Evolutionary conservation across 768 basidiomycete species (phyloP), one percentile per base, ranked within the genome.

Genomic region (Xanthoconium purpureum): DNA sequence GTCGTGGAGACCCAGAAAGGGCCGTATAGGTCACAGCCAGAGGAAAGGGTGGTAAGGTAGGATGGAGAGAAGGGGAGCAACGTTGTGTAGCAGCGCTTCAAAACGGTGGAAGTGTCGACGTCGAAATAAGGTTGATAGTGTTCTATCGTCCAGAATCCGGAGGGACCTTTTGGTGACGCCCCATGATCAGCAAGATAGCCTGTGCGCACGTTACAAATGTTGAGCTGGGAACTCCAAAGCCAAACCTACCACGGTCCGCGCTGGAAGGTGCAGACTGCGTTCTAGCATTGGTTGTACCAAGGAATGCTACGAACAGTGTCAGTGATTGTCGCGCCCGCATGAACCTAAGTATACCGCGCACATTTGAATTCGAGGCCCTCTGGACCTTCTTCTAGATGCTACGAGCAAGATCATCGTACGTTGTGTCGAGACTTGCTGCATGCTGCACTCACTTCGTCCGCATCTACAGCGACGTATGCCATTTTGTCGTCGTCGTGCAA

Each of bases 1-100:
- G 96, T 98, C 2, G 94, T 96, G 37, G 97, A 81, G 1, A 95
- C 93, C 96, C 96, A 99, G 77, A 99, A 98, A 2, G 96, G 94
- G 0, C 95, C 95, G 68, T 91, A 89, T 39, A 91, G 81, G 68
- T 91, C 89, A 39, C 61, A 62, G 10, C 69, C 67, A 15, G 78
- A 69, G 40, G 85, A 78, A 42, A 88, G 88, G 51, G 78, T 80
- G 6, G 84, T 76, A 49, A 84, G 78, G 66, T 84, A 91, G 42
- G 81, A 79, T 5, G 83, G 73, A 32, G 85, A 80, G 30, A 80
- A 79, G n/a, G 89, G 89, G n/a, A 89, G 81, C 52, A 93, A 75
- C 0, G 91, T 91, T 15, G 80, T 80, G 69, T 88, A 87, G 65
- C 90, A 93, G 57, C 91, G 83, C 62, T 78, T 77, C 36, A 93